phyloP scores from a whole-genome alignment of 2,329 filamentous ascomycete genomes.

The Pseudogymnoascus sp. region DNA sequence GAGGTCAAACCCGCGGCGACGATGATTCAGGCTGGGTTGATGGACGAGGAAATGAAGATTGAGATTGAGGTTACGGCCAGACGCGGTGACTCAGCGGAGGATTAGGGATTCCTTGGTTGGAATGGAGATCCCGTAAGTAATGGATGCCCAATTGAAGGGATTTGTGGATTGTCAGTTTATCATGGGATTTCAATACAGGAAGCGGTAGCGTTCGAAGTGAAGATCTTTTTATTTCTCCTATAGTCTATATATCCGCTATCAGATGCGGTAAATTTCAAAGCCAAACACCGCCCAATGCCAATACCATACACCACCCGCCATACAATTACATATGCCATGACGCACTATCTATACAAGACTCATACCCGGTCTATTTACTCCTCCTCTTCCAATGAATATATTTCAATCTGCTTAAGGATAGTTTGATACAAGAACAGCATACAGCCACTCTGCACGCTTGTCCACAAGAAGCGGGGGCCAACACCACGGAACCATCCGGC shows the following conservation, averaged over 20 bases:
- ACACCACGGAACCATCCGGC: conserved; percentile 91
- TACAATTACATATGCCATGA: not conserved
- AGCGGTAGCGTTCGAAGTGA: not conserved
- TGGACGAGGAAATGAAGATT: conserved; percentile 41
- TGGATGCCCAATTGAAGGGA: not conserved
- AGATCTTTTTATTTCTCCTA: conserved; percentile 4
- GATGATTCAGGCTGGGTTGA: conserved; percentile 43
- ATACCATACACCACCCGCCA: conserved; percentile 5
- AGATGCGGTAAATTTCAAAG: conserved; percentile 1
- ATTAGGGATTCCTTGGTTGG: not conserved
- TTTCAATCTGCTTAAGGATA: conserved; percentile 68
- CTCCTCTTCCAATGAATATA: conserved; percentile 22
- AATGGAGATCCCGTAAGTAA: not conserved
- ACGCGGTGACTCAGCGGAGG: not conserved
- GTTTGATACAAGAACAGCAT: conserved; percentile 96
- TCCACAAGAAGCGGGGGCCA: conserved; percentile 89
- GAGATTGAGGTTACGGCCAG: conserved; percentile 22
- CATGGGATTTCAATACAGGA: not conserved
- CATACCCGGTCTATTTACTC: not conserved
- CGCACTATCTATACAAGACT: conserved; percentile 4
- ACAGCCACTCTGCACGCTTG: conserved; percentile 89
- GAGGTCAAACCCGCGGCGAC: conserved; percentile 42
- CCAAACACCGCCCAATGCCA: conserved; percentile 6
- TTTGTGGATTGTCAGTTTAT: not conserved
- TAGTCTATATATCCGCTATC: conserved; percentile 5